Conservation (phyloP, 371 early-diverging fungal species). For the Batrachochytrium dendrobatidis region DNA sequence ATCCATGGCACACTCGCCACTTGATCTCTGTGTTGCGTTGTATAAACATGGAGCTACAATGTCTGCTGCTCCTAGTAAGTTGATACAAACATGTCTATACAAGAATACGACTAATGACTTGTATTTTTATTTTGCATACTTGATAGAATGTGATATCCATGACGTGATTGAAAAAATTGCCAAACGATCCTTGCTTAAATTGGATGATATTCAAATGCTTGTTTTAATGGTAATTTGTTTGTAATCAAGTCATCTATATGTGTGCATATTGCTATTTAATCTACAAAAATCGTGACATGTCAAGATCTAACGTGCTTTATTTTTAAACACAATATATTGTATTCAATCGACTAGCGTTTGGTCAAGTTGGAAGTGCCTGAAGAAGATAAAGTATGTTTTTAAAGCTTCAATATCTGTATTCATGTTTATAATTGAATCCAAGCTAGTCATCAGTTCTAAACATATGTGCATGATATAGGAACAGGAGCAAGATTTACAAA, state of each 20-base stretch:
- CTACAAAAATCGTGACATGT: too few relatives aligned
- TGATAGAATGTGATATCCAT: conserved; percentile 25
- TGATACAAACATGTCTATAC: neutral
- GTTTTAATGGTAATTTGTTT: conserved; percentile 16
- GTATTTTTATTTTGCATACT: neutral
- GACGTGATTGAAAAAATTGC: conserved; percentile 25
- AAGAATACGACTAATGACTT: neutral
- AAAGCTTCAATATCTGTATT: too few relatives aligned
- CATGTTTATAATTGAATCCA: too few relatives aligned
- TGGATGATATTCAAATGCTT: conserved; percentile 9
- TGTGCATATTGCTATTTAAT: neutral
- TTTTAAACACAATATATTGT: too few relatives aligned
- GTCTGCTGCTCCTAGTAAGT: neutral
- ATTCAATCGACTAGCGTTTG: too few relatives aligned
- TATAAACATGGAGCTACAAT: neutral
- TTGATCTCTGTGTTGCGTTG: neutral
- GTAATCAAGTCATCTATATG: neutral
- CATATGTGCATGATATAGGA: too few relatives aligned
- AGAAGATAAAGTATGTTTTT: too few relatives aligned
- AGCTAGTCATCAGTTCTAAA: too few relatives aligned
- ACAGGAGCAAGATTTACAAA: neutral
- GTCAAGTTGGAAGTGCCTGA: too few relatives aligned
- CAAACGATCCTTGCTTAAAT: conserved; percentile 17
- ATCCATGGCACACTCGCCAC: conserved; percentile 8
- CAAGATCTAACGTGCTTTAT: too few relatives aligned